Percentiles rank a stretch among this genome's conserved stretches.
Conservation (phyloP, 768 basidiomycete genomes). For the Gymnopilus dilepis region DNA sequence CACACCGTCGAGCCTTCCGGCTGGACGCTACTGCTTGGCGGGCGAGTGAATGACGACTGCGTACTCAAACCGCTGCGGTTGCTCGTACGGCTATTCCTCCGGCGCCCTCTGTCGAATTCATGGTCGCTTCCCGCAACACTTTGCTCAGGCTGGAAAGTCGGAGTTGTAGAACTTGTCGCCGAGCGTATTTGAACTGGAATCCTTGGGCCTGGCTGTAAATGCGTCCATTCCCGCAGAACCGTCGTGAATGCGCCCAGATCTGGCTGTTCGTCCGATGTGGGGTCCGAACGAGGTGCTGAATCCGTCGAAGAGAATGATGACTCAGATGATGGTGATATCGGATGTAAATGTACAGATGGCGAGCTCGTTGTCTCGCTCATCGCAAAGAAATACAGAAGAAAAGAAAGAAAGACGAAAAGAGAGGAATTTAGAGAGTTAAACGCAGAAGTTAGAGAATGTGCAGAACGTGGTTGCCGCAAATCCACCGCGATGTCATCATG, state of each 20-base stretch:
- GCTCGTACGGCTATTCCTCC: constrained; percentile 20
- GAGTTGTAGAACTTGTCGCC: constrained; percentile 32
- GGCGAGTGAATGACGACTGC: constrained; percentile 33
- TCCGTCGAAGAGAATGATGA: constrained; percentile 29
- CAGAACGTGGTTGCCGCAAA: constrained; percentile 1
- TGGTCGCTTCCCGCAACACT: constrained; percentile 27
- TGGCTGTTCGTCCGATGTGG: constrained; percentile 67
- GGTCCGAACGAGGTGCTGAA: constrained; percentile 43
- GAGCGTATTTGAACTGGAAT: constrained; percentile 34
- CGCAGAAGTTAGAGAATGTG: not conserved
- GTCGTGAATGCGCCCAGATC: constrained; percentile 76
- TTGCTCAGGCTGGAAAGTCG: constrained; percentile 30
- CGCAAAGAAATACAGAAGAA: constrained; percentile 2
- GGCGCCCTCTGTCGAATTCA: constrained; percentile 14
- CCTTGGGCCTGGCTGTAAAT: constrained; percentile 55
- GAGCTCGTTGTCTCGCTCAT: constrained; percentile 34
- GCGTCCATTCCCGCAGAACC: constrained; percentile 68
- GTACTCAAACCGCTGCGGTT: constrained; percentile 20
- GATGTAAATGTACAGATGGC: constrained; percentile 28
- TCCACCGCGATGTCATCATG: not conserved
- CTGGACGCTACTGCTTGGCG: constrained; percentile 31
- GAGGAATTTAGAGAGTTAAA: constrained; percentile 7
- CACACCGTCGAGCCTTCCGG: constrained; percentile 64
- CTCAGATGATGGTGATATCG: constrained; percentile 29
- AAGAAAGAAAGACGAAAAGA: constrained; percentile 17